A percentile compares a stretch with the other conserved stretches of the same genome.
These are phyloP conservation scores for Lathyrus sativus DNA, from an alignment of 306 rosid species.

Conservation along the genomic window DNA sequence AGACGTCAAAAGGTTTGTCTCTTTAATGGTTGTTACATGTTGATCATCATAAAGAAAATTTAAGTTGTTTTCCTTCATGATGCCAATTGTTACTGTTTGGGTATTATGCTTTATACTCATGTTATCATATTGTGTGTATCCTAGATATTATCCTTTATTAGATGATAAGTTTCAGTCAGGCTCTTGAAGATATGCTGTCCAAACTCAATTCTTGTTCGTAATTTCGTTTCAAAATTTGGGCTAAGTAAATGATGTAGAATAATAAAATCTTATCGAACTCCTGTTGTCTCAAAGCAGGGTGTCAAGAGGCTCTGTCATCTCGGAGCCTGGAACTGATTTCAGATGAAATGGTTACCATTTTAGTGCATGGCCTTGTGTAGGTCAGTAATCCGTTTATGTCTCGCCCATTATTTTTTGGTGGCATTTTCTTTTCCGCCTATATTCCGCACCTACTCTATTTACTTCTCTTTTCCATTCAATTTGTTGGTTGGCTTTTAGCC, in stretches of 20 bases:
- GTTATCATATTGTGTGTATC: constrained; percentile 25
- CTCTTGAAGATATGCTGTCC: constrained; percentile 59
- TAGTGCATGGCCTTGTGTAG: constrained; percentile 88
- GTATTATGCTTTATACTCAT: neutral
- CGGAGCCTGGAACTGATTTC: constrained; percentile 92
- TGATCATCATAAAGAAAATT: neutral
- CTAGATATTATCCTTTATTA: constrained; percentile 26
- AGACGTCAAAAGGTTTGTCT: constrained; percentile 78
- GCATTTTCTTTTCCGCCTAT: constrained; percentile 56
- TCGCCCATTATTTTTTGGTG: constrained; percentile 68
- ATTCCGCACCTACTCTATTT: constrained; percentile 26
- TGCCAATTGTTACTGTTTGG: constrained; percentile 9
- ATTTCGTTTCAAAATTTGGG: constrained; percentile 65
- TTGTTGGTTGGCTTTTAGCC: constrained; percentile 49
- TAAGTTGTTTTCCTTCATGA: neutral
- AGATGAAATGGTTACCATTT: constrained; percentile 90
- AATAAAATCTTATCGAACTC: constrained; percentile 73
- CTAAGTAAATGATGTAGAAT: constrained; percentile 54
- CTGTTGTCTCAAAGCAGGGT: constrained; percentile 96
- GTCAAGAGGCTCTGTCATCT: constrained; percentile 91
- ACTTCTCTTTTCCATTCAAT: constrained; percentile 45
- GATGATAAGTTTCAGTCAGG: constrained; percentile 47
- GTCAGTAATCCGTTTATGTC: constrained; percentile 80
- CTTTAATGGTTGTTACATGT: neutral
- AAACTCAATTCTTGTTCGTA: constrained; percentile 60